A percentile compares a stretch with the other conserved stretches of the same genome.
Evolutionary conservation across 257 asterid species (phyloP).

Genomic region (Solanum ahanhuiri): DNA sequence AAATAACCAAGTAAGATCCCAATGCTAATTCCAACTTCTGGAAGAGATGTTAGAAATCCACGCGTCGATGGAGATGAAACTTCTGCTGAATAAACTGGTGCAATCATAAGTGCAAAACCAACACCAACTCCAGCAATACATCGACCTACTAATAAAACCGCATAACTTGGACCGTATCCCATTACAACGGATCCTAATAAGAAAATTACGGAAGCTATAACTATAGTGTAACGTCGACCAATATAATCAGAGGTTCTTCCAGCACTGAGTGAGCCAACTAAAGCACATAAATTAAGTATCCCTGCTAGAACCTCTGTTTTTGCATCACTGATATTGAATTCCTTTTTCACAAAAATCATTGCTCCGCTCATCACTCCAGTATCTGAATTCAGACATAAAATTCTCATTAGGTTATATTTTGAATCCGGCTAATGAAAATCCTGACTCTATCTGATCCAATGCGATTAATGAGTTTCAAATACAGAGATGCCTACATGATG

Average conservation of each 20-base stretch:
- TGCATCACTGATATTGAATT: slow-evolving; percentile 36
- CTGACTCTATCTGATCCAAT: not conserved
- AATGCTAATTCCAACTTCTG: slow-evolving; percentile 56
- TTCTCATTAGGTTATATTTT: not conserved
- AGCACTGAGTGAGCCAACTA: slow-evolving; percentile 51
- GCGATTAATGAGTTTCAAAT: not conserved
- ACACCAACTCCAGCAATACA: slow-evolving; percentile 69
- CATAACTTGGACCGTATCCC: slow-evolving; percentile 56
- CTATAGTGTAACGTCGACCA: slow-evolving; percentile 54
- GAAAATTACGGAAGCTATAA: slow-evolving; percentile 44
- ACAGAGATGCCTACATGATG: not conserved
- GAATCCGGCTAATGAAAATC: not conserved
- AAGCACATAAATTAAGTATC: slow-evolving; percentile 51
- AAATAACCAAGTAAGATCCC: slow-evolving; percentile 61
- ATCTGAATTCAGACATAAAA: slow-evolving; percentile 19
- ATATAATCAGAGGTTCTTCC: slow-evolving; percentile 60
- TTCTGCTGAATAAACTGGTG: slow-evolving; percentile 79
- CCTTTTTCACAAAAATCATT: slow-evolving; percentile 61
- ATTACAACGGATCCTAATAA: slow-evolving; percentile 49
- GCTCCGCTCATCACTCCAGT: slow-evolving; percentile 88
- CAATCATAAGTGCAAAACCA: slow-evolving; percentile 82
- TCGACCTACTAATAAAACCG: slow-evolving; percentile 35
- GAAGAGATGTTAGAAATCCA: slow-evolving; percentile 53
- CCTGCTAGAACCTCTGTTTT: slow-evolving; percentile 56
- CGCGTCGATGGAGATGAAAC: slow-evolving; percentile 55